A percentile compares a stretch with the other conserved stretches of the same genome.
phyloP scores from a whole-genome alignment of 2,329 filamentous ascomycete species.

The Bipolaris cookei region DNA sequence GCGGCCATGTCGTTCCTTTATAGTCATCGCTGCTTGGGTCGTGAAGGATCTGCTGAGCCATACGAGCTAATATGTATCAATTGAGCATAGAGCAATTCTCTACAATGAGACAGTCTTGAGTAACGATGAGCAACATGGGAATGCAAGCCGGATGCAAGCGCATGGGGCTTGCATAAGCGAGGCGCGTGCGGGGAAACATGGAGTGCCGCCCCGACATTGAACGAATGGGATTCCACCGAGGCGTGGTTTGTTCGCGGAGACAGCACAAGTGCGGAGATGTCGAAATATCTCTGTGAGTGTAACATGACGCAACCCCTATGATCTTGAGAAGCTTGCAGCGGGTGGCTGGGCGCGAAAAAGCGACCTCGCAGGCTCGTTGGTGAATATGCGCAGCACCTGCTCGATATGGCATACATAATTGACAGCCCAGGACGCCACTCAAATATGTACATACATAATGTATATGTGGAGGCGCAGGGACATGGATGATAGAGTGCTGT shows the following conservation, averaged over 20 bases:
- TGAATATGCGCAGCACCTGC: background rate
- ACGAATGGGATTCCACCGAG: slow-evolving; percentile 24
- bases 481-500: background rate
- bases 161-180: slow-evolving; percentile 20
- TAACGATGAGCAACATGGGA: slow-evolving; percentile 22
- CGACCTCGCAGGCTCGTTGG: background rate
- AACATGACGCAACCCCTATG: background rate
- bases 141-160: slow-evolving; percentile 3
- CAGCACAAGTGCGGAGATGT: slow-evolving; percentile 1
- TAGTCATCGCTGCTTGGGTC: background rate
- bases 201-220: slow-evolving; percentile 27
- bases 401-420: slow-evolving; percentile 1
- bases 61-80: slow-evolving; percentile 1
- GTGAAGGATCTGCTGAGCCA: slow-evolving; percentile 2
- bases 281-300: background rate
- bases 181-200: slow-evolving; percentile 11
- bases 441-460: too few species aligned
- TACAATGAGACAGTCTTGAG: slow-evolving; percentile 19
- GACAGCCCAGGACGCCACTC: too few species aligned
- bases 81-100: slow-evolving; percentile 3
- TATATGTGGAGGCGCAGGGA: background rate
- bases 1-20: slow-evolving; percentile 4
- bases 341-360: background rate
- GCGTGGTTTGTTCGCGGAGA: background rate
- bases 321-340: slow-evolving; percentile 10